Evolutionary conservation across 805 yeast genomes (phyloP).

Genomic region (Candida palmyrensis): DNA sequence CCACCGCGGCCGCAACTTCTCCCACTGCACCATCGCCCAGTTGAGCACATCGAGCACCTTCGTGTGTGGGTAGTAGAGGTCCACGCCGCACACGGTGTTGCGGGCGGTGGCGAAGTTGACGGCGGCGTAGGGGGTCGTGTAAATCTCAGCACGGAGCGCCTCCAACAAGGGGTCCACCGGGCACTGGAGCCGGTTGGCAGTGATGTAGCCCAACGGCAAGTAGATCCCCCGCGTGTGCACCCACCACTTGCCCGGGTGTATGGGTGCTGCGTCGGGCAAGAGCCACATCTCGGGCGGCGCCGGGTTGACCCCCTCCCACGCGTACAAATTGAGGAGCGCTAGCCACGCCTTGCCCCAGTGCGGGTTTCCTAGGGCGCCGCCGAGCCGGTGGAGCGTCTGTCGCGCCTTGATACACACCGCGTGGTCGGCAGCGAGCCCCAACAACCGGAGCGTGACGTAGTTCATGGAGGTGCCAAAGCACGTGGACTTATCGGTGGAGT

Average conservation of each 20-base stretch:
- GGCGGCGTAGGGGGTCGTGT: slow-evolving; percentile 44
- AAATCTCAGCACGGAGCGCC: slow-evolving; percentile 77
- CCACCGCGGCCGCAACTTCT: slow-evolving; percentile 76
- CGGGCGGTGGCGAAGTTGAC: slow-evolving; percentile 71
- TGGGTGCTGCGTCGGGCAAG: slow-evolving; percentile 63
- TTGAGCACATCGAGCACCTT: slow-evolving; percentile 59
- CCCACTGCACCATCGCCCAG: slow-evolving; percentile 55
- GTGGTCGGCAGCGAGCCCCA: slow-evolving; percentile 73
- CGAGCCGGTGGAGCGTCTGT: slow-evolving; percentile 58
- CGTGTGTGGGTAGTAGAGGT: slow-evolving; percentile 91
- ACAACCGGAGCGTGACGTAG: slow-evolving; percentile 72
- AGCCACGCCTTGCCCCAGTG: slow-evolving; percentile 99
- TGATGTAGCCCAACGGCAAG: slow-evolving; percentile 77
- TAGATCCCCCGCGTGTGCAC: slow-evolving; percentile 94
- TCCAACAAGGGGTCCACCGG: slow-evolving; percentile 58
- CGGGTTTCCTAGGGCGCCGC: slow-evolving; percentile 88
- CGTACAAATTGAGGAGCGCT: slow-evolving; percentile 70
- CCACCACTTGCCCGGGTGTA: slow-evolving; percentile 99
- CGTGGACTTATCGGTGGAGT: slow-evolving; percentile 86
- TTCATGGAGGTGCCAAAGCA: slow-evolving; percentile 92
- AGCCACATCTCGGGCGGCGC: slow-evolving; percentile 96
- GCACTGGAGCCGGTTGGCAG: slow-evolving; percentile 51
- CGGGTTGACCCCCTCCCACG: slow-evolving; percentile 97
- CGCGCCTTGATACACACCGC: slow-evolving; percentile 77
- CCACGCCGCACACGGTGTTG: slow-evolving; percentile 86